These are phyloP conservation scores for Leptographium lundbergii DNA, from an alignment of 2,329 filamentous ascomycete species.

Conservation along the genomic window DNA sequence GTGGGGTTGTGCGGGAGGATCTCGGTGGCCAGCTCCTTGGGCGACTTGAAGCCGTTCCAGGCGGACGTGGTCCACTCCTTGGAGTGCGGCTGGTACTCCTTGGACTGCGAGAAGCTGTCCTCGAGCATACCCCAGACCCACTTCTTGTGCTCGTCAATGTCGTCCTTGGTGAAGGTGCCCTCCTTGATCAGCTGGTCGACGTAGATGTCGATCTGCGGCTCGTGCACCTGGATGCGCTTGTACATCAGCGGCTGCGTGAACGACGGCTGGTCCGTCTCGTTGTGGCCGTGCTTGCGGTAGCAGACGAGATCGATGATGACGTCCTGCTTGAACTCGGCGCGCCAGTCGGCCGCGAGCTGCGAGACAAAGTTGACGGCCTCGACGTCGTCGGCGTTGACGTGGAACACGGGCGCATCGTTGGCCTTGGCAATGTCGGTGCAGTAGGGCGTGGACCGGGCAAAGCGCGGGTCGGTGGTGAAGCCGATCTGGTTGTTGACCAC, in stretches of 20 bases:
- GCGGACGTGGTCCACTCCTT: constrained; percentile 98
- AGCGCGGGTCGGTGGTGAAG: constrained; percentile 97
- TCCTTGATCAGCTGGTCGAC: constrained; percentile 82
- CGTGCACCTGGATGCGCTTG: constrained; percentile 83
- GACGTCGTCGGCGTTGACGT: constrained; percentile 97
- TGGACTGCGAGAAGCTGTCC: constrained; percentile 93
- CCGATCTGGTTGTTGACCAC: constrained; percentile 99
- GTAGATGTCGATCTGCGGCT: constrained; percentile 80
- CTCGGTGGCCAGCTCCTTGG: constrained; percentile 92
- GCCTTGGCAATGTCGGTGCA: constrained; percentile 99
- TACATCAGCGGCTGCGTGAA: constrained; percentile 99
- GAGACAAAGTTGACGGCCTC: constrained; percentile 98
- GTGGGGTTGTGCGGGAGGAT: constrained; percentile 86
- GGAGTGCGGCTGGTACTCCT: constrained; percentile 90
- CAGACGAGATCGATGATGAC: constrained; percentile 97
- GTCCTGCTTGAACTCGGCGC: constrained; percentile 96
- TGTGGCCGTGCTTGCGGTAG: constrained; percentile 98
- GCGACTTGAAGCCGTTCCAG: constrained; percentile 99
- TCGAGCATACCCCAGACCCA: constrained; percentile 99
- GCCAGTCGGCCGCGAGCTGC: constrained; percentile 94
- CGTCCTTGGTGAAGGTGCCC: constrained; percentile 91
- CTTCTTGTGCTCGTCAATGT: constrained; percentile 97
- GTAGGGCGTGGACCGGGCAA: constrained; percentile 93
- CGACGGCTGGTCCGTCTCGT: constrained; percentile 97
- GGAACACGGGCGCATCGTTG: constrained; percentile 96